Percentiles rank a stretch among this genome's conserved stretches.
These are phyloP conservation scores for Heritiera littoralis DNA, from an alignment of 345 rosid genomes.

Conservation along the genomic window DNA sequence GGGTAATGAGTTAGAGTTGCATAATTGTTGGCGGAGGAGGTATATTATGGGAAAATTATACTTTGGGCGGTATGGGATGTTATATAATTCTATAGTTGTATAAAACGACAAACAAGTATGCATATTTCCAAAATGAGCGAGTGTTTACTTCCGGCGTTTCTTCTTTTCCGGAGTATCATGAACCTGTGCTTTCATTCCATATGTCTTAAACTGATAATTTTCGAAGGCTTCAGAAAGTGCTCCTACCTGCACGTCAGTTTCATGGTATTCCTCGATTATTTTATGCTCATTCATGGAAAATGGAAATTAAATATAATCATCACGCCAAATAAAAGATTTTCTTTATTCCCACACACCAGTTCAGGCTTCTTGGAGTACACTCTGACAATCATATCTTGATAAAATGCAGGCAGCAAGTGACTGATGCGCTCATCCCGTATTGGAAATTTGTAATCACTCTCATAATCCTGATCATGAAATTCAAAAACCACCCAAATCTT, in stretches of 20 bases:
- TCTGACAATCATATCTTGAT: conserved; percentile 52
- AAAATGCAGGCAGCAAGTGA: conserved; percentile 51
- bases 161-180: conserved; percentile 44
- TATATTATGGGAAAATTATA: background rate
- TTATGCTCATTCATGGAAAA: background rate
- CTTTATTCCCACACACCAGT: conserved; percentile 37
- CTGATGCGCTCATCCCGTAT: conserved; percentile 39
- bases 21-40: no score
- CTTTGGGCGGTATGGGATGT: background rate
- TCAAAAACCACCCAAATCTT: background rate
- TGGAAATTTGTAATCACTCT: conserved; percentile 32
- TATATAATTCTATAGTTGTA: background rate
- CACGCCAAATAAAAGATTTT: background rate
- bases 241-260: conserved; percentile 33
- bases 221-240: conserved; percentile 49
- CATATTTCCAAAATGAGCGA: background rate
- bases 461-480: conserved; percentile 42
- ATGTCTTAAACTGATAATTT: conserved; percentile 44
- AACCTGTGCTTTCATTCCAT: conserved; percentile 33
- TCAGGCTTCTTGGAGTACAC: conserved; percentile 58
- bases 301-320: background rate
- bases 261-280: background rate
- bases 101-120: background rate
- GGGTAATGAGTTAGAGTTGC: no score
- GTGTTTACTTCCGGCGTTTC: conserved; percentile 20